Evolutionary conservation across 352 stramenopile genomes (phyloP).

Genomic region (Phytophthora pluvialis): DNA sequence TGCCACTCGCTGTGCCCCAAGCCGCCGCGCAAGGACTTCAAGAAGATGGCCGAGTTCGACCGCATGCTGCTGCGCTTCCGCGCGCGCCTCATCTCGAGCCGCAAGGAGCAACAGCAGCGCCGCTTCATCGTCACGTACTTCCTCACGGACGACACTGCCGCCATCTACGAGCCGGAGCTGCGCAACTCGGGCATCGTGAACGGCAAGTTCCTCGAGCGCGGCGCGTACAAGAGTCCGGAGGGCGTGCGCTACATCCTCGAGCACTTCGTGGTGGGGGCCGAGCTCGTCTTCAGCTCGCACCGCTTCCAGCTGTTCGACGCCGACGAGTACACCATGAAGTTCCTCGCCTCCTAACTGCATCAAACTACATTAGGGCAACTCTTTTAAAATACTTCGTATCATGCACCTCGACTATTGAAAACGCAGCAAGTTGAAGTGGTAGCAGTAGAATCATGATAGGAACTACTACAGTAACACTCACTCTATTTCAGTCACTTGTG

Average conservation of each 20-base stretch:
- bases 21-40: conserved; percentile 79
- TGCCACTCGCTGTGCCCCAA: conserved; percentile 71
- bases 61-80: conserved; percentile 80
- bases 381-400: not conserved
- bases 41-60: conserved; percentile 81
- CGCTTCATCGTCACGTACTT: conserved; percentile 88
- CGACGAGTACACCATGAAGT: conserved; percentile 88
- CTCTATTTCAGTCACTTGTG: too few relatives aligned
- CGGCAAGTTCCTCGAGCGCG: conserved; percentile 87
- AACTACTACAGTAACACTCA: too few relatives aligned
- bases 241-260: conserved; percentile 62
- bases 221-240: conserved; percentile 67
- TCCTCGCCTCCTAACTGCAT: conserved; percentile 56
- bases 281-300: conserved; percentile 71
- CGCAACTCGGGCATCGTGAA: conserved; percentile 85
- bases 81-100: conserved; percentile 71
- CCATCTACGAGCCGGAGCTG: conserved; percentile 80
- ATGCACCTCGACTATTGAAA: not conserved
- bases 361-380: not conserved
- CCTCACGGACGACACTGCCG: conserved; percentile 77
- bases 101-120: conserved; percentile 78
- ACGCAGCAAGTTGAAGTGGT: conserved; percentile 1
- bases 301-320: conserved; percentile 80
- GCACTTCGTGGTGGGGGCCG: conserved; percentile 63
- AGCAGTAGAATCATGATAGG: not conserved